phyloP scores from a whole-genome alignment of 495 filamentous ascomycete species.

The Penicillium alfredii region DNA sequence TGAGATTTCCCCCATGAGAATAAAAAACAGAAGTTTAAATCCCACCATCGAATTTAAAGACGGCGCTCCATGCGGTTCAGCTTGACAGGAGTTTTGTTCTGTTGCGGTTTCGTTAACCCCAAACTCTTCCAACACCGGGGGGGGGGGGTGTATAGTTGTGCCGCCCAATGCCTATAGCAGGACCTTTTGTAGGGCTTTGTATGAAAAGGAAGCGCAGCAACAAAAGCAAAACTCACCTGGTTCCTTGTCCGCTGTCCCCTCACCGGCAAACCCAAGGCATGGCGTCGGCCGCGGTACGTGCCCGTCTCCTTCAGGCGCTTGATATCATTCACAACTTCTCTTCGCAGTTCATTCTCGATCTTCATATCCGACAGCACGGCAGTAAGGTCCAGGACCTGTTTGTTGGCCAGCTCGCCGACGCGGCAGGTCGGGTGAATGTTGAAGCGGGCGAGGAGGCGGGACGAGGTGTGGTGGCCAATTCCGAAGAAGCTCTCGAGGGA shows the following conservation, averaged over 20 bases:
- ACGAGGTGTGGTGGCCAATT: conserved; percentile 64
- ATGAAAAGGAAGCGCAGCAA: too few relatives aligned
- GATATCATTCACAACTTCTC: conserved; percentile 76
- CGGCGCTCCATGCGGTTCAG: conserved; percentile 73
- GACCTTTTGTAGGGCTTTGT: too few relatives aligned
- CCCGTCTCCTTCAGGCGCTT: conserved; percentile 84
- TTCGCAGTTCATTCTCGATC: conserved; percentile 82
- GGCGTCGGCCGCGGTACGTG: conserved; percentile 79
- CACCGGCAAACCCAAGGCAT: conserved; percentile 84
- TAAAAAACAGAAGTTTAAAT: conserved; percentile 7
- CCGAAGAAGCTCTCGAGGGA: conserved; percentile 86
- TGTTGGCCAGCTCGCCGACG: conserved; percentile 61
- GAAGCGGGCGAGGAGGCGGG: conserved; percentile 75
- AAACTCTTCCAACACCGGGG: conserved; percentile 2
- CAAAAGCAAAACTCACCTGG: conserved; percentile 50
- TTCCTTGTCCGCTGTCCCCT: conserved; percentile 80
- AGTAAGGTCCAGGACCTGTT: conserved; percentile 72
- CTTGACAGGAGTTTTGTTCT: conserved; percentile 70
- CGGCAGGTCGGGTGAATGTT: conserved; percentile 76
- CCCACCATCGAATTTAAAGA: conserved; percentile 30
- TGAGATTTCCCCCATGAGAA: conserved; percentile 19
- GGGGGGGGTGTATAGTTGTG: too few relatives aligned
- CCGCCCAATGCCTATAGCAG: too few relatives aligned
- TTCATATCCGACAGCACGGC: conserved; percentile 84
- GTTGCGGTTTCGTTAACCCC: conserved; percentile 5